Evolutionary conservation across 2,329 filamentous ascomycete genomes (phyloP).

Genomic region (Cladophialophora immunda): DNA sequence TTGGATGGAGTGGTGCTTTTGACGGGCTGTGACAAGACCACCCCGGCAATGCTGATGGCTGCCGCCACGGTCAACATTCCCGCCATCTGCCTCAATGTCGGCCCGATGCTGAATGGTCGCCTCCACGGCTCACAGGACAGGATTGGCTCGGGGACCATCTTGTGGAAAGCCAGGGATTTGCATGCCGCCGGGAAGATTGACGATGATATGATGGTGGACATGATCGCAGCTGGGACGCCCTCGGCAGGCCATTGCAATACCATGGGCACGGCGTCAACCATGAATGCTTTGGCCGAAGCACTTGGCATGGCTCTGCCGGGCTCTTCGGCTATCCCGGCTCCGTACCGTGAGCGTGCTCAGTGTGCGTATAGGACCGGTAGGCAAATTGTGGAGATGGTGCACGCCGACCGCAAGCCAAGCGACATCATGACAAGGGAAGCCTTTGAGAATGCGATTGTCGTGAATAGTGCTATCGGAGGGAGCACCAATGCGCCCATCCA

Average conservation of each 20-base stretch:
- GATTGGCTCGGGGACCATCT: slow-evolving; percentile 57
- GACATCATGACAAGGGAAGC: slow-evolving; percentile 65
- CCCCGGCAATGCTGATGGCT: slow-evolving; percentile 61
- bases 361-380: slow-evolving; percentile 59
- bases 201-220: slow-evolving; percentile 56
- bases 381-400: slow-evolving; percentile 62
- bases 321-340: slow-evolving; percentile 61
- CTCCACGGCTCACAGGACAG: slow-evolving; percentile 47
- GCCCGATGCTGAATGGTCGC: slow-evolving; percentile 63
- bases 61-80: slow-evolving; percentile 63
- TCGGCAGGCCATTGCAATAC: slow-evolving; percentile 62
- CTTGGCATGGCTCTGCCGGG: slow-evolving; percentile 63
- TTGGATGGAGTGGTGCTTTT: slow-evolving; percentile 61
- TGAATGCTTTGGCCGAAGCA: slow-evolving; percentile 63
- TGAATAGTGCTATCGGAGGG: slow-evolving; percentile 64
- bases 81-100: slow-evolving; percentile 61
- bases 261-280: slow-evolving; percentile 63
- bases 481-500: slow-evolving; percentile 67
- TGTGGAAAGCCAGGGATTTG: slow-evolving; percentile 61
- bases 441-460: slow-evolving; percentile 65
- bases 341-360: slow-evolving; percentile 59
- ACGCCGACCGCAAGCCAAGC: slow-evolving; percentile 58
- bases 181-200: slow-evolving; percentile 58
- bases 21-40: slow-evolving; percentile 64
- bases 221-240: slow-evolving; percentile 56